Conservation (phyloP, 805 yeast genomes). For the Starmerella vitae region DNA sequence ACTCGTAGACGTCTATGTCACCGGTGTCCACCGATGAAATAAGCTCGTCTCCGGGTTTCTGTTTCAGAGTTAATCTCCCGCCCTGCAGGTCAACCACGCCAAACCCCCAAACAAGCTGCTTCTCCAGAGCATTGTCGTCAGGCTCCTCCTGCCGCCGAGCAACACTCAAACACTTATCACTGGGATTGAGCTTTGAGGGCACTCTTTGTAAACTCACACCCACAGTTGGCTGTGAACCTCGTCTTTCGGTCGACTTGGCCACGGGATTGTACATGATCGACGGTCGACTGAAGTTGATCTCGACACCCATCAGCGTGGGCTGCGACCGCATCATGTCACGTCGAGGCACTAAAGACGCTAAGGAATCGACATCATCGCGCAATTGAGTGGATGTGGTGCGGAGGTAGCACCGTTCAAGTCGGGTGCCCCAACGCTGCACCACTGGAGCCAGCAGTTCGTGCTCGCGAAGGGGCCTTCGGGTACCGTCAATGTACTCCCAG, state of each 20-base stretch:
- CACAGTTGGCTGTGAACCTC: neutral
- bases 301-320: constrained; percentile 15
- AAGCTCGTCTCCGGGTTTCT: constrained; percentile 16
- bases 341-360: constrained; percentile 26
- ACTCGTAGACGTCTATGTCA: constrained; percentile 18
- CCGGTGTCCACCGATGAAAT: constrained; percentile 10
- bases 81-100: constrained; percentile 9
- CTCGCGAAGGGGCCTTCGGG: constrained; percentile 23
- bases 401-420: constrained; percentile 11
- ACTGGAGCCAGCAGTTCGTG: constrained; percentile 20
- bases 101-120: constrained; percentile 17
- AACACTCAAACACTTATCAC: constrained; percentile 6
- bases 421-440: constrained; percentile 17
- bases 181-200: constrained; percentile 13
- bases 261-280: constrained; percentile 15
- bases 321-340: constrained; percentile 23
- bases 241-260: neutral
- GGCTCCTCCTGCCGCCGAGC: constrained; percentile 5
- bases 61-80: constrained; percentile 14
- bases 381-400: constrained; percentile 18
- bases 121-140: constrained; percentile 11
- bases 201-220: constrained; percentile 5
- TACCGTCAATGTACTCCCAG: constrained; percentile 24
- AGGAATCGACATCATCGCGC: constrained; percentile 21
- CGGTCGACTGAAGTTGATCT: constrained; percentile 16